These are phyloP conservation scores for Teunomyces tritomae DNA, from an alignment of 805 yeast genomes.

Conservation along the genomic window DNA sequence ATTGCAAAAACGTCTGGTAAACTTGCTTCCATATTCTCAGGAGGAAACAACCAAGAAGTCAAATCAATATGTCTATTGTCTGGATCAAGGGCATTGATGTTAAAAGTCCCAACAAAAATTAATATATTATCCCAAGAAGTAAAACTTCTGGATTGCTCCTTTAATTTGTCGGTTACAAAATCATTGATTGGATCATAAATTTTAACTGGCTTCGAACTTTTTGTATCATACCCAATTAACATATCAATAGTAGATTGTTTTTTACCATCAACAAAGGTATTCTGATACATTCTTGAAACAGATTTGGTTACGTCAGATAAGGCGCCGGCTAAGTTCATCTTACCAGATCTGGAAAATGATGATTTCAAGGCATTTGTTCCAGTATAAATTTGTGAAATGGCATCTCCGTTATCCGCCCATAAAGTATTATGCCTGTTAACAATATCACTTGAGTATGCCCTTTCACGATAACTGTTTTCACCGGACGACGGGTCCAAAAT, in stretches of 20 bases:
- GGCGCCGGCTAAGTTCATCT: conserved; percentile 96
- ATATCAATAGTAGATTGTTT: conserved; percentile 89
- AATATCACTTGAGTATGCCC: conserved; percentile 45
- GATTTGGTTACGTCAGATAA: conserved; percentile 96
- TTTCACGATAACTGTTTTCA: conserved; percentile 19
- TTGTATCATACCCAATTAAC: conserved; percentile 73
- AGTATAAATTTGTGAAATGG: conserved; percentile 59
- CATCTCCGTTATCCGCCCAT: conserved; percentile 74
- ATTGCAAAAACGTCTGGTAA: conserved; percentile 81
- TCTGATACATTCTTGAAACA: conserved; percentile 90
- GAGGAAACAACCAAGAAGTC: conserved; percentile 79
- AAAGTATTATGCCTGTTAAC: conserved; percentile 26
- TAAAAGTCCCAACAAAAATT: conserved; percentile 81
- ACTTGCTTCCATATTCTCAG: conserved; percentile 34
- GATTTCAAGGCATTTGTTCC: conserved; percentile 85
- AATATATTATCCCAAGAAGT: conserved; percentile 59
- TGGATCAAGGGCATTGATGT: conserved; percentile 70
- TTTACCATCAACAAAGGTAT: conserved; percentile 89
- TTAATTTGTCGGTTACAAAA: conserved; percentile 66
- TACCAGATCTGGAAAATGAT: conserved; percentile 90
- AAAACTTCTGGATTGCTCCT: conserved; percentile 48
- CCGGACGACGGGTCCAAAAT: conserved; percentile 22
- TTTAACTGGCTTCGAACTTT: conserved; percentile 62
- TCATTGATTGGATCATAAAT: conserved; percentile 89
- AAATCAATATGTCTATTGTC: conserved; percentile 53